phyloP scores from a whole-genome alignment of 2,329 filamentous ascomycete species.

The Thermochaetoides dissita region DNA sequence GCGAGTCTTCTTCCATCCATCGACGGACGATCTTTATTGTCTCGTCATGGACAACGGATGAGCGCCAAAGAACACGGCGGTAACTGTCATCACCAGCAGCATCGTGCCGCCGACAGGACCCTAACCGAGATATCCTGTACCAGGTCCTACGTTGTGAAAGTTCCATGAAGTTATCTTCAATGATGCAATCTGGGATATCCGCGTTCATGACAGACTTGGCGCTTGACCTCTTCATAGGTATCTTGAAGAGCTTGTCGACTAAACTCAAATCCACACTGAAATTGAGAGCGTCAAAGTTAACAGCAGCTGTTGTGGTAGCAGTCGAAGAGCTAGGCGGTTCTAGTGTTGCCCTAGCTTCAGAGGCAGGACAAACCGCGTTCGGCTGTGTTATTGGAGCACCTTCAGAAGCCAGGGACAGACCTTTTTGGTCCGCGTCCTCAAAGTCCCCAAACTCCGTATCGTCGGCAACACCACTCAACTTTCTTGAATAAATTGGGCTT shows the following conservation, averaged over 20 bases:
- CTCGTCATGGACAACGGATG: slow-evolving; percentile 38
- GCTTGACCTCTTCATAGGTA: slow-evolving; percentile 18
- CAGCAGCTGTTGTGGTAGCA: slow-evolving; percentile 9
- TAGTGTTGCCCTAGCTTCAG: no score
- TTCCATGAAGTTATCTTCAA: slow-evolving; percentile 38
- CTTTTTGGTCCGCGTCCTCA: slow-evolving; percentile 16
- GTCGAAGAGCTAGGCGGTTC: no score
- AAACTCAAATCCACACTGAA: slow-evolving; percentile 9
- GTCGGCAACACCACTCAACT: slow-evolving; percentile 6
- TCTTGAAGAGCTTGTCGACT: slow-evolving; percentile 21
- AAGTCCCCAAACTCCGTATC: slow-evolving; percentile 20
- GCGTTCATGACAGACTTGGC: slow-evolving; percentile 11
- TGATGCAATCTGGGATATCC: slow-evolving; percentile 31
- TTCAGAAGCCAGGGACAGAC: neutral
- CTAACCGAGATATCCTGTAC: slow-evolving; percentile 50
- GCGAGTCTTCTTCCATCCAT: slow-evolving; percentile 54
- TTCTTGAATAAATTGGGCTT: slow-evolving; percentile 16
- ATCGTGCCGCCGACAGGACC: slow-evolving; percentile 43
- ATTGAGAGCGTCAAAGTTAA: slow-evolving; percentile 16
- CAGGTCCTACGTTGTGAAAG: slow-evolving; percentile 48
- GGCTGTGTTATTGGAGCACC: neutral
- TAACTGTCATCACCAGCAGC: slow-evolving; percentile 46
- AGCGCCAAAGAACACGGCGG: slow-evolving; percentile 40
- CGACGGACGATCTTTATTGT: slow-evolving; percentile 45
- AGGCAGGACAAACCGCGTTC: no score